These are phyloP conservation scores for Globisporangium paddicum DNA, from an alignment of 352 stramenopile genomes.

Conservation along the genomic window DNA sequence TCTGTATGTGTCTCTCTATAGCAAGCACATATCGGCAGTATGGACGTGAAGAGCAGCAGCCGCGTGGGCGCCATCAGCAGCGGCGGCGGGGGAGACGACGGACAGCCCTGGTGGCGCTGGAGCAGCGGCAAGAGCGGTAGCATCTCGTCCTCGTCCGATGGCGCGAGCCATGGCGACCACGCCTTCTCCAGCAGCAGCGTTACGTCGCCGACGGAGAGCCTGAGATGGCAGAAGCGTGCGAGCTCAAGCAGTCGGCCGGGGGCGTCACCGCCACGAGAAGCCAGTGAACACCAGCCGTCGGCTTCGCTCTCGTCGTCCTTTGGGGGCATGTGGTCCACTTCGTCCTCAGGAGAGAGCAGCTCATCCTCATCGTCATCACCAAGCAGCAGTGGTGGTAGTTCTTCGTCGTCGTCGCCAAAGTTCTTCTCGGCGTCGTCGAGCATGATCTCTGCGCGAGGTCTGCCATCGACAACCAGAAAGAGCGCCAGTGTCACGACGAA, in stretches of 20 bases:
- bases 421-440: constrained; percentile 22
- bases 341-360: not conserved
- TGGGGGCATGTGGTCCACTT: constrained; percentile 6
- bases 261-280: constrained; percentile 12
- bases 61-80: constrained; percentile 19
- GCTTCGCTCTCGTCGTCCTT: not conserved
- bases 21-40: not conserved
- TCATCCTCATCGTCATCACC: constrained; percentile 9
- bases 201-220: constrained; percentile 16
- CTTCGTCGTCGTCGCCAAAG: constrained; percentile 12
- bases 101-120: constrained; percentile 65
- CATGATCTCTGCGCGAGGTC: constrained; percentile 6
- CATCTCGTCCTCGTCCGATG: constrained; percentile 49
- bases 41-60: constrained; percentile 7
- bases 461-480: constrained; percentile 9
- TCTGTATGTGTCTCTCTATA: not conserved
- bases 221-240: constrained; percentile 45
- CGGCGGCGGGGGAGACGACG: constrained; percentile 16
- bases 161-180: constrained; percentile 12
- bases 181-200: constrained; percentile 26
- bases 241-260: constrained; percentile 9
- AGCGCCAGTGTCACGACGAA: constrained; percentile 7
- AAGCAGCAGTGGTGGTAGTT: constrained; percentile 1
- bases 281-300: not conserved
- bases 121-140: constrained; percentile 67